Base-by-base conservation (phyloP, 495 filamentous ascomycete species). In the Penicillium silybi region DNA sequence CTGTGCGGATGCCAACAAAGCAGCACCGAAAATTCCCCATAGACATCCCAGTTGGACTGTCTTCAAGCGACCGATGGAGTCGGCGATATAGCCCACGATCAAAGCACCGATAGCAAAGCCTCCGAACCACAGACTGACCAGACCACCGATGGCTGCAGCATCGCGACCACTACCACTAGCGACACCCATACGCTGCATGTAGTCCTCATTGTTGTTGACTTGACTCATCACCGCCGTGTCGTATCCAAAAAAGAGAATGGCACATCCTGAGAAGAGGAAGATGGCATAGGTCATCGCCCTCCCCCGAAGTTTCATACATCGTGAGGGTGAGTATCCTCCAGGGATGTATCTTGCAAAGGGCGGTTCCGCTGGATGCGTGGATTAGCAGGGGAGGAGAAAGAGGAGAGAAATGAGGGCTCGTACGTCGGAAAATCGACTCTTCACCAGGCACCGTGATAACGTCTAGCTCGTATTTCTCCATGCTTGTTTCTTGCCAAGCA, bases 21-120 rank as follows among this genome's bases (percentile, higher is more conserved):
- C 70, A 9, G 67, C 73, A 23, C 73, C 76, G 50, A 78, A 52
- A 40, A 80, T 59, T 11, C 71, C 74, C 62, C 76, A 77, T 39
- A 73, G 56, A 29, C 74, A 65, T 29, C 70, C 72, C 32, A 78
- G 58, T 37, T 76, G 69, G 25, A 79, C 69, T 51, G 72, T 70
- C 35, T 73, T 74, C 49, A 73, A 69, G 39, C 77, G 68, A 34
- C 77, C 77, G 50, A 72, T 64, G 16, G 63, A 61, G 54, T 79
- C 75, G 27, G 69, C 74, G 37, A 71, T 59, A 42, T 61, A 39
- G 17, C 54, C 54, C 7, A 57, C 48, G 11, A 57, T 17, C 16
- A 57, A 34, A 1, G 54, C 54, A 38, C 63, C 63, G 37, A 64
- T 61, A 1, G 49, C 54, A 51, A 64, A 62, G 13, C 63, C 63